Evolutionary conservation across 768 basidiomycete species (phyloP).

Genomic region (Agaricus blazei): DNA sequence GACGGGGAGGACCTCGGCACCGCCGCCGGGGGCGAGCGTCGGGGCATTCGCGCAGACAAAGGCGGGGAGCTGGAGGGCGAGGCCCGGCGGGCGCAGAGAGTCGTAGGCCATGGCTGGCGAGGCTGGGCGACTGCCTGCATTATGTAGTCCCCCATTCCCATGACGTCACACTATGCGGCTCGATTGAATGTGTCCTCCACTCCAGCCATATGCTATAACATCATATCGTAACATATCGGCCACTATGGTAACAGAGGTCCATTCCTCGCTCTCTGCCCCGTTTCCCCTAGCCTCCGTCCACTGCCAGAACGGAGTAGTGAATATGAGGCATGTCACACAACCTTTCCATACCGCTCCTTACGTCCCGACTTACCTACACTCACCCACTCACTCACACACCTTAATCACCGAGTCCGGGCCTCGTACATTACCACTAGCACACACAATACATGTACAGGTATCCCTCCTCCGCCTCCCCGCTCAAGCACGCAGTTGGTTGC

Average conservation of each 20-base stretch:
- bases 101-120: conserved; percentile 14
- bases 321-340: conserved; percentile 45
- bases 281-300: conserved; percentile 76
- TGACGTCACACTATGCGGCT: conserved; percentile 6
- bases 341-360: conserved; percentile 6
- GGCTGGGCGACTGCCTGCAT: conserved; percentile 5
- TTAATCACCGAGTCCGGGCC: neutral
- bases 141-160: neutral
- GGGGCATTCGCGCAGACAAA: conserved; percentile 58
- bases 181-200: neutral
- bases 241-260: too few species aligned
- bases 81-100: conserved; percentile 11
- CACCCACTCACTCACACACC: neutral
- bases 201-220: too few species aligned
- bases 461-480: conserved; percentile 12
- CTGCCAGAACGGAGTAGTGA: conserved; percentile 65
- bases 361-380: conserved; percentile 1
- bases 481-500: conserved; percentile 76
- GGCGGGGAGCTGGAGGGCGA: conserved; percentile 50
- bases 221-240: too few species aligned
- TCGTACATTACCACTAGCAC: conserved; percentile 1
- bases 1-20: conserved; percentile 65
- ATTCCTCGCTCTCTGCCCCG: conserved; percentile 51
- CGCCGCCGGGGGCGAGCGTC: conserved; percentile 63
- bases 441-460: neutral